A percentile compares a stretch with the other conserved stretches of the same genome.
Evolutionary conservation across 306 rosid genomes (phyloP).

Genomic region (Dalbergia cochinchinensis): DNA sequence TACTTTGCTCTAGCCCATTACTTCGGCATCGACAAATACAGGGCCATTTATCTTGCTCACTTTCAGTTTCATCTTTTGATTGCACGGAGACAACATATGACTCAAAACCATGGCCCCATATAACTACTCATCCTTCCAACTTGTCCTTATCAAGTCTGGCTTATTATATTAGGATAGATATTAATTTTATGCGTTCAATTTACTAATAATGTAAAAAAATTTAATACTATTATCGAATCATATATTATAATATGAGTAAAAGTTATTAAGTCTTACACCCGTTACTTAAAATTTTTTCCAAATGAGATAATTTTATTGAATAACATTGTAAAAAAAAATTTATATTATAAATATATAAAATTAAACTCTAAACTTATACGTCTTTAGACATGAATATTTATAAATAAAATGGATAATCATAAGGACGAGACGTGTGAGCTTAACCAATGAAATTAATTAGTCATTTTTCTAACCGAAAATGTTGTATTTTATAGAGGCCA

Average conservation of each 20-base stretch:
- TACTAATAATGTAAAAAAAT: too few species aligned
- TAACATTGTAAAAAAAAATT: too few species aligned
- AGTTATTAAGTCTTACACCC: too few species aligned
- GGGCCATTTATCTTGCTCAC: background rate
- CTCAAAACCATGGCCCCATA: background rate
- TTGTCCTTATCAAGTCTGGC: background rate
- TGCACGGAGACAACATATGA: conserved; percentile 15
- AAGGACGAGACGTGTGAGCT: conserved; percentile 18
- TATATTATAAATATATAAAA: too few species aligned
- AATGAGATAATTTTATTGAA: too few species aligned
- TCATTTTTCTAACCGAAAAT: background rate
- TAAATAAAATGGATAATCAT: background rate
- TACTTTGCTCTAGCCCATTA: conserved; percentile 6
- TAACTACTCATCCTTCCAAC: background rate
- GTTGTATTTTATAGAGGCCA: background rate
- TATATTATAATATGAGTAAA: too few species aligned
- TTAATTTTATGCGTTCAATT: too few species aligned
- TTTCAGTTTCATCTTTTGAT: background rate
- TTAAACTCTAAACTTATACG: too few species aligned
- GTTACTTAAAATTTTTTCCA: too few species aligned
- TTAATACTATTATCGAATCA: too few species aligned
- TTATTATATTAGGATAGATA: background rate
- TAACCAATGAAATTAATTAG: conserved; percentile 26
- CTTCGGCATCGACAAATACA: conserved; percentile 1
- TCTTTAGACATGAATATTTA: background rate